Base-by-base conservation (phyloP, 768 basidiomycete genomes). In the Boletus sp. region DNA sequence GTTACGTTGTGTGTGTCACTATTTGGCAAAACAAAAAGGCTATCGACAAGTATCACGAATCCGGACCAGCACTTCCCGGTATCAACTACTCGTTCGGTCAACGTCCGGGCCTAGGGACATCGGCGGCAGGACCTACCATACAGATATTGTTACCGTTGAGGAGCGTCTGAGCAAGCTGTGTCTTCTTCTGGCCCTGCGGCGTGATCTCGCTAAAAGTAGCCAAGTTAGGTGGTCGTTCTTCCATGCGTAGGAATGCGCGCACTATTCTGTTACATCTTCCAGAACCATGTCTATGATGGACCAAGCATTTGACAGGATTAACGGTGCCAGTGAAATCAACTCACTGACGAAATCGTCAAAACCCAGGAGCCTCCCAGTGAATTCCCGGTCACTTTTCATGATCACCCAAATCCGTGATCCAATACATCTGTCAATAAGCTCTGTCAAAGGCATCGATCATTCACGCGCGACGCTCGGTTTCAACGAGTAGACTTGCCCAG, bases 271-370 rank as follows among this genome's bases (percentile, higher is more conserved):
- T 8, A 98, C 96, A 64, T 99, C 94, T 69, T 98, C 93, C 52
- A 99, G 75, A 7, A 95, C 93, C 89, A 95, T 92, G 69, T 94
- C 92, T 94, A 52, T 37, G 9, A 29, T 33, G 12, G 32, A 42
- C 29, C 42, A 24, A 40, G 45, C 3, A 28, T 59, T 55, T 45
- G 56, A 39, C 37, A 17, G 20, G 52, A 48, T 39, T 4, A 30
- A 42, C 17, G 29, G 28, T 30, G 8, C 17, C 29, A 44, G 45
- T 18, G 15, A 47, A 49, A 48, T 17, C 17, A 8, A 95, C 96
- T 83, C 72, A 98, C 96, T 99, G 73, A 99, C 96, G 73, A 96
- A 99, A 75, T 99, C 96, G 71, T 99, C 96, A 66, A 99, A 99
- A 2, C 96, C 96, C 35, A 96, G 80, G 41, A 99, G 79, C 3